phyloP scores from a whole-genome alignment of 176 grass and related monocot species.

The Eleusine coracana region DNA sequence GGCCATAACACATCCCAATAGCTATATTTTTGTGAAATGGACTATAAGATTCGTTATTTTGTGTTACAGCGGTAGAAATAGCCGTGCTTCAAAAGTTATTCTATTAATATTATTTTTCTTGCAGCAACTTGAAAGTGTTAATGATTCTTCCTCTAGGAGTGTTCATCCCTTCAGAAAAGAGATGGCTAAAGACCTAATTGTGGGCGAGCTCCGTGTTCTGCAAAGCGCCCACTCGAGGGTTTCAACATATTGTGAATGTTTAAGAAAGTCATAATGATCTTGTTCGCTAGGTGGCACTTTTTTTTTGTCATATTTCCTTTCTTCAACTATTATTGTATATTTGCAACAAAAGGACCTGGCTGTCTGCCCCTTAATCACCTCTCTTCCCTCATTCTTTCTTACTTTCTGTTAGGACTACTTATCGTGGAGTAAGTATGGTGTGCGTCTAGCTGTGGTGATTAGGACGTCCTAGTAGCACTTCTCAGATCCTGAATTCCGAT shows the following conservation, averaged over 20 bases:
- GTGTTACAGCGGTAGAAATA: too few relatives aligned
- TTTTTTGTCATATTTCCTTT: conserved; percentile 18
- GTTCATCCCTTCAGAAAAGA: conserved; percentile 46
- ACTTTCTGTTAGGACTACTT: too few relatives aligned
- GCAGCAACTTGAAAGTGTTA: conserved; percentile 57
- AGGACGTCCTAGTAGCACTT: too few relatives aligned
- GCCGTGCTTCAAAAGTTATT: too few relatives aligned
- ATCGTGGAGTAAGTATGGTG: too few relatives aligned
- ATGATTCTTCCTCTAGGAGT: conserved; percentile 11
- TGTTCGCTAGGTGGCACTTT: not conserved
- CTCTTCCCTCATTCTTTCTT: too few relatives aligned
- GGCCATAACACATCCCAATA: not conserved
- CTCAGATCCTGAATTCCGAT: too few relatives aligned
- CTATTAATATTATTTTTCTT: conserved; percentile 12
- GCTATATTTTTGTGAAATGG: not conserved
- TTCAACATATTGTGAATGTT: conserved; percentile 53
- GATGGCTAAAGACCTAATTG: conserved; percentile 77
- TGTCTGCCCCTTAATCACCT: conserved; percentile 28
- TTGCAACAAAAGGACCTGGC: conserved; percentile 38
- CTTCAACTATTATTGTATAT: conserved; percentile 31
- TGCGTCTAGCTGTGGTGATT: too few relatives aligned
- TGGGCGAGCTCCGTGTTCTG: conserved; percentile 64
- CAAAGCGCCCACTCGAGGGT: conserved; percentile 46
- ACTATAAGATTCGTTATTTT: not conserved
- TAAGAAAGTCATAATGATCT: not conserved